Evolutionary conservation across 164 flowering plant species (phyloP).

Genomic region (Sextonia rubra): DNA sequence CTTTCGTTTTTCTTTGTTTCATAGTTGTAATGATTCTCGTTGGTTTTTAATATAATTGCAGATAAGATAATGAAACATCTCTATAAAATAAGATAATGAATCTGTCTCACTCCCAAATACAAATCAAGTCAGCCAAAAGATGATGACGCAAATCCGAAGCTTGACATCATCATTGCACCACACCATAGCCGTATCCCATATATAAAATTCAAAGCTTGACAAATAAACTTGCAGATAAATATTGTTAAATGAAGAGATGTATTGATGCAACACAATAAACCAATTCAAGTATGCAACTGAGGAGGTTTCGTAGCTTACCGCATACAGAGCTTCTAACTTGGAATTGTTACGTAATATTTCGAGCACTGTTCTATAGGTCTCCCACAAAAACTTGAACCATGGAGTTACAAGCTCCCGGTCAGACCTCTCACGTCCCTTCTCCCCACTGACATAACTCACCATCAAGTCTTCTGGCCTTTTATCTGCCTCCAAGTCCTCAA

Average conservation of each 20-base stretch:
- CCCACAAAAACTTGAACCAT: slow-evolving; percentile 98
- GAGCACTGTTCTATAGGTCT: slow-evolving; percentile 90
- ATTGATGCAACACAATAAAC: neutral
- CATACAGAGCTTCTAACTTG: slow-evolving; percentile 83
- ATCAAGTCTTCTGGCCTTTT: slow-evolving; percentile 92
- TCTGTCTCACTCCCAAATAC: no score
- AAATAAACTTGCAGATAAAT: neutral
- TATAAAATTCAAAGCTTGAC: no score
- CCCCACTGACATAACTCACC: slow-evolving; percentile 97
- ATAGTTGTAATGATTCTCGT: no score
- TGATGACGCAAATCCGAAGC: neutral
- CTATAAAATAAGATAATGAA: no score
- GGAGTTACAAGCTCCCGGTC: slow-evolving; percentile 97
- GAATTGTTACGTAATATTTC: slow-evolving; percentile 92
- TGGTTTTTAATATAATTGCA: no score
- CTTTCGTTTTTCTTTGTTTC: no score
- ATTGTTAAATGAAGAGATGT: neutral
- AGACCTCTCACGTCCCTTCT: slow-evolving; percentile 92
- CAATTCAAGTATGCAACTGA: neutral
- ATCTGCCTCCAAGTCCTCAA: slow-evolving; percentile 94
- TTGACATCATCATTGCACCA: no score
- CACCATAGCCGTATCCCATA: no score
- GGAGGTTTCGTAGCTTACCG: slow-evolving; percentile 38
- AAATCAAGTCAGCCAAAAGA: neutral
- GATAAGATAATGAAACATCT: no score